Evolutionary conservation across 768 basidiomycete species (phyloP).

Genomic region (Mrakia hoshinonis): DNA sequence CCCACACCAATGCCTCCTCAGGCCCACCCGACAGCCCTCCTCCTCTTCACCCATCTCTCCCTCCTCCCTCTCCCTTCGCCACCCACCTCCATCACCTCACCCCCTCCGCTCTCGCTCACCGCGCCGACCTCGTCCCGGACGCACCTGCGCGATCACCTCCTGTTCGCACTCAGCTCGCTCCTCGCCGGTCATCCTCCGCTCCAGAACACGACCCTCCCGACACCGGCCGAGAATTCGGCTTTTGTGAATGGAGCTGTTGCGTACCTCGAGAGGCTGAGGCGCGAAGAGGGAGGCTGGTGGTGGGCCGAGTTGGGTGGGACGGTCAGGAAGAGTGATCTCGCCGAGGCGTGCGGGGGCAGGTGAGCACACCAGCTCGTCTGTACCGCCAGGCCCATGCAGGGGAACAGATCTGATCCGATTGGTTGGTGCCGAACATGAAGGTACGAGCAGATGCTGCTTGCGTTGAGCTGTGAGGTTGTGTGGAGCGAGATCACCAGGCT

Average conservation of each 20-base stretch:
- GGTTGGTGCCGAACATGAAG: not conserved
- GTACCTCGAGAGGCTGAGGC: not conserved
- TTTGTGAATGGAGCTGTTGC: not conserved
- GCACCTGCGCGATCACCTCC: not conserved
- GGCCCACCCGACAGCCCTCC: not conserved
- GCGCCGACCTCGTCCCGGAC: not conserved
- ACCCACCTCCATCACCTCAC: not conserved
- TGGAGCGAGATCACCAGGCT: too few species aligned
- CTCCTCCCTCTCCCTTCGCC: not conserved
- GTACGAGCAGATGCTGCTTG: too few species aligned
- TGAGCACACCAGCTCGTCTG: too few species aligned
- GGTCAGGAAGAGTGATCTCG: slow-evolving; percentile 3
- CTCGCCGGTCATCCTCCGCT: not conserved
- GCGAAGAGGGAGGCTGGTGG: not conserved
- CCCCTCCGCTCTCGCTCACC: not conserved
- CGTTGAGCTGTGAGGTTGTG: too few species aligned
- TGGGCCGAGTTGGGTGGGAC: not conserved
- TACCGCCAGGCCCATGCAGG: not conserved
- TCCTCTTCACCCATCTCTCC: not conserved
- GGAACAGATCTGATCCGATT: not conserved
- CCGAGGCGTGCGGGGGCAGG: not conserved
- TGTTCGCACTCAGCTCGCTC: not conserved
- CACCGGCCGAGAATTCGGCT: not conserved
- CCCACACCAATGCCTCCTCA: not conserved
- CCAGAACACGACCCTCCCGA: not conserved